Conservation (phyloP, 1,139 yeast species). For the Geotrichum siamense region DNA sequence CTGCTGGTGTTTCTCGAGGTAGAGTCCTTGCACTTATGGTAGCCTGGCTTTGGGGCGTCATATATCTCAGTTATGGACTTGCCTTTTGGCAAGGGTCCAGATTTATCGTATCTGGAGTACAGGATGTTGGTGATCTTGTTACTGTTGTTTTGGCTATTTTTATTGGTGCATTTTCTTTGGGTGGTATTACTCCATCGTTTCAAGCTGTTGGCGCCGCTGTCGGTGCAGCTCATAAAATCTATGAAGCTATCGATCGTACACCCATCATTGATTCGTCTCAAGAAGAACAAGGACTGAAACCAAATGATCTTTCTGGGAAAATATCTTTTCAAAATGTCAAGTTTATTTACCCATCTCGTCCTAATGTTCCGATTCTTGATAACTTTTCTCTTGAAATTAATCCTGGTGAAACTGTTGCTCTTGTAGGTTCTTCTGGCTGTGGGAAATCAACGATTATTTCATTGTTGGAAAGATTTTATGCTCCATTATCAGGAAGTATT, state of each 20-base stretch:
- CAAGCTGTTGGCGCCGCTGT: slow-evolving; percentile 37
- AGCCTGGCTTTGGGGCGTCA: slow-evolving; percentile 33
- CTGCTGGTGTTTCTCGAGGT: slow-evolving; percentile 26
- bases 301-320: slow-evolving; percentile 39
- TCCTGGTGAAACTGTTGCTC: slow-evolving; percentile 74
- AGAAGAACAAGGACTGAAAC: slow-evolving; percentile 31
- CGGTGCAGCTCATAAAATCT: slow-evolving; percentile 38
- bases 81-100: slow-evolving; percentile 43
- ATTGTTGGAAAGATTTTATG: slow-evolving; percentile 62
- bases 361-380: slow-evolving; percentile 61
- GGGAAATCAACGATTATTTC: slow-evolving; percentile 85
- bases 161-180: slow-evolving; percentile 40
- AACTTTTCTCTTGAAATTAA: slow-evolving; percentile 54
- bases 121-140: slow-evolving; percentile 32
- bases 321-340: slow-evolving; percentile 58
- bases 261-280: slow-evolving; percentile 35
- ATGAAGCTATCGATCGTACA: slow-evolving; percentile 39
- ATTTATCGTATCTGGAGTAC: slow-evolving; percentile 32
- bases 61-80: slow-evolving; percentile 37
- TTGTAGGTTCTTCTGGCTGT: slow-evolving; percentile 89
- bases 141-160: slow-evolving; percentile 38
- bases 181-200: slow-evolving; percentile 39
- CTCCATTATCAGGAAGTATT: slow-evolving; percentile 53
- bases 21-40: slow-evolving; percentile 34
- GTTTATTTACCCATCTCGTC: slow-evolving; percentile 84